Percentiles rank a stretch among this genome's conserved stretches.
These are phyloP conservation scores for Cladophialophora psammophila DNA, from an alignment of 2,329 filamentous ascomycete species.

Conservation along the genomic window DNA sequence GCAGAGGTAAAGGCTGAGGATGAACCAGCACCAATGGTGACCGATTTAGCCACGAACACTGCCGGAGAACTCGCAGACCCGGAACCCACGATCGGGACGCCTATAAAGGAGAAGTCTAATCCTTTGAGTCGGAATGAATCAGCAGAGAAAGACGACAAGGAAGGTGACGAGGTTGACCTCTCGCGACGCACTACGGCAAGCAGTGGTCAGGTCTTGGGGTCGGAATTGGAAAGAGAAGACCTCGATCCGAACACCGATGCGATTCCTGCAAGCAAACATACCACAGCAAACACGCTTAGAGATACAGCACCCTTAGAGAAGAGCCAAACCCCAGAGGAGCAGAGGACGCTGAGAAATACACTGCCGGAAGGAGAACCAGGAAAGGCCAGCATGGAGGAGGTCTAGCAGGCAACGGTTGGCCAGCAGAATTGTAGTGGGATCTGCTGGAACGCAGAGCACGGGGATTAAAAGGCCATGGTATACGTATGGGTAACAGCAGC, in stretches of 20 bases:
- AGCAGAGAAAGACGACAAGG: constrained; percentile 5
- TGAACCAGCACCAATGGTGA: constrained; percentile 36
- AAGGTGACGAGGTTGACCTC: constrained; percentile 22
- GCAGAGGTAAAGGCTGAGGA: constrained; percentile 22
- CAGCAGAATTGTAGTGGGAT: background rate
- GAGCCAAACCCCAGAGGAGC: constrained; percentile 21
- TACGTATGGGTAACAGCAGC: background rate
- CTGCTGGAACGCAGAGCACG: background rate
- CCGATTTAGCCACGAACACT: constrained; percentile 46
- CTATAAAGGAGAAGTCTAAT: constrained; percentile 44
- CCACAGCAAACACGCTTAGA: constrained; percentile 32
- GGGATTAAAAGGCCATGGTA: background rate
- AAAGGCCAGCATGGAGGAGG: constrained; percentile 32
- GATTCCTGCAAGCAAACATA: constrained; percentile 36
- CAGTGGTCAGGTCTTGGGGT: constrained; percentile 27
- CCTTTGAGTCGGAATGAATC: constrained; percentile 24
- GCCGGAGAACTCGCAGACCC: constrained; percentile 48
- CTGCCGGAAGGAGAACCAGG: constrained; percentile 34
- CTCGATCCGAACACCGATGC: constrained; percentile 32
- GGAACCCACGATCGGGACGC: constrained; percentile 49
- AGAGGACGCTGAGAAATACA: constrained; percentile 4
- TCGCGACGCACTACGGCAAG: constrained; percentile 37
- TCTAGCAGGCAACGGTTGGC: constrained; percentile 15
- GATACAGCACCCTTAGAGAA: constrained; percentile 28
- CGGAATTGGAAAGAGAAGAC: constrained; percentile 35